Conservation (phyloP, 768 basidiomycete genomes). For the Psilocybe cyanescens region DNA sequence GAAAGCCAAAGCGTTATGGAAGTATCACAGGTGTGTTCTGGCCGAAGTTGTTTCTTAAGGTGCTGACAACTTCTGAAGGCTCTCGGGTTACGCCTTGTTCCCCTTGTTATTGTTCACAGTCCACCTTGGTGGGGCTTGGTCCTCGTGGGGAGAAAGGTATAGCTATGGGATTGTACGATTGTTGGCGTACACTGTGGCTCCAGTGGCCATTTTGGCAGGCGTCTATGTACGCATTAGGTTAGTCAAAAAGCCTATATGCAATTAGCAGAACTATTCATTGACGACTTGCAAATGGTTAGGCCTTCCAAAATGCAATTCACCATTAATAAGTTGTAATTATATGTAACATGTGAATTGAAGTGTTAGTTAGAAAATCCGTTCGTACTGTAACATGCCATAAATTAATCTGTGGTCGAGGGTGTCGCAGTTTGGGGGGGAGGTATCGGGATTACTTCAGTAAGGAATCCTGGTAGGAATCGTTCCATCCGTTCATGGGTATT, state of each 20-base stretch:
- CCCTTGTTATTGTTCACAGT: constrained; percentile 62
- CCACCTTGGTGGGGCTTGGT: constrained; percentile 74
- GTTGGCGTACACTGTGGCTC: constrained; percentile 59
- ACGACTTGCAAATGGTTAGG: constrained; percentile 34
- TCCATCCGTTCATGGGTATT: constrained; percentile 88
- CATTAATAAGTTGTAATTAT: constrained; percentile 22
- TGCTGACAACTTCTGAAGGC: constrained; percentile 26
- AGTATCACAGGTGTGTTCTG: constrained; percentile 72
- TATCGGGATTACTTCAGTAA: constrained; percentile 67
- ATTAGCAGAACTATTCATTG: background rate
- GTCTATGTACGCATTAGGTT: constrained; percentile 59
- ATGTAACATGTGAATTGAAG: background rate
- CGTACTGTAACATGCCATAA: constrained; percentile 6
- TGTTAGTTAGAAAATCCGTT: background rate
- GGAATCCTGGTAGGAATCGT: constrained; percentile 89
- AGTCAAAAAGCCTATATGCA: constrained; percentile 12
- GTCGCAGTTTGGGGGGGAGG: constrained; percentile 21
- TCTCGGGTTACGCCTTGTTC: constrained; percentile 77
- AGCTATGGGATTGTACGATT: constrained; percentile 43
- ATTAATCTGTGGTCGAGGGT: constrained; percentile 17
- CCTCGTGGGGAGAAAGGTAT: constrained; percentile 54
- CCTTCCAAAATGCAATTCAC: constrained; percentile 63
- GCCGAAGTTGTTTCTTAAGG: background rate
- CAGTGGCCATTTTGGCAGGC: constrained; percentile 46
- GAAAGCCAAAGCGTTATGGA: constrained; percentile 79